Percentiles rank a stretch among this genome's conserved stretches.
phyloP scores from a whole-genome alignment of 495 filamentous ascomycete genomes.

The Trypethelium eluteriae region DNA sequence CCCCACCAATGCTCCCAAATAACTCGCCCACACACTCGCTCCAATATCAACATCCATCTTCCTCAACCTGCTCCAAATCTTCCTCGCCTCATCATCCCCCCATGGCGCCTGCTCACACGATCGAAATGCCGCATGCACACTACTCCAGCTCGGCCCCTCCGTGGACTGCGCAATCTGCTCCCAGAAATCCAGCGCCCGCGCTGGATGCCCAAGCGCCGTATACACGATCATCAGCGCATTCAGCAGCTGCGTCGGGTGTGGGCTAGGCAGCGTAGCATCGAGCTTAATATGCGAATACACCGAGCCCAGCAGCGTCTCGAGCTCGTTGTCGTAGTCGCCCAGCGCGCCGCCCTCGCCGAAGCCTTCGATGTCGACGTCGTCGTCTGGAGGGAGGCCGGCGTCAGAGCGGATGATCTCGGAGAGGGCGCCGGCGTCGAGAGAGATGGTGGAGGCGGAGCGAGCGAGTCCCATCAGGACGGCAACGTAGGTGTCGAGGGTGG shows the following conservation, averaged over 20 bases:
- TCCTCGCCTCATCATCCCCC: constrained; percentile 56
- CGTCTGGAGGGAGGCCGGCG: constrained; percentile 36
- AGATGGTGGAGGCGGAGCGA: constrained; percentile 21
- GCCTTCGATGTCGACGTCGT: constrained; percentile 50
- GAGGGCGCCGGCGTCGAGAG: constrained; percentile 39
- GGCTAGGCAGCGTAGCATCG: constrained; percentile 60
- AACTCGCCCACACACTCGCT: constrained; percentile 59
- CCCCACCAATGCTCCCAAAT: constrained; percentile 64
- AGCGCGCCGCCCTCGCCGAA: constrained; percentile 77
- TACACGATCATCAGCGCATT: constrained; percentile 87
- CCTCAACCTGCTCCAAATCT: constrained; percentile 67
- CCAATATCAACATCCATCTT: constrained; percentile 70
- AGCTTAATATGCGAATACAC: constrained; percentile 91
- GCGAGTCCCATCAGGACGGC: constrained; percentile 70
- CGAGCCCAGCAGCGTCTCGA: constrained; percentile 56
- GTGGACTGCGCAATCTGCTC: constrained; percentile 62
- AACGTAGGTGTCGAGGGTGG: constrained; percentile 66
- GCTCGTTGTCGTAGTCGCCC: constrained; percentile 74
- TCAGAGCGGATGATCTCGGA: constrained; percentile 36
- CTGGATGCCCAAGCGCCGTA: constrained; percentile 53
- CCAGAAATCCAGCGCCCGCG: constrained; percentile 69
- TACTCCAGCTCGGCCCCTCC: constrained; percentile 76
- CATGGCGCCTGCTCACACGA: constrained; percentile 56
- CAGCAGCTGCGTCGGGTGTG: constrained; percentile 59
- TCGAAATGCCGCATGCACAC: constrained; percentile 69